Conservation (phyloP, 176 grass and related monocot genomes). For the Urochloa ruziziensis region DNA sequence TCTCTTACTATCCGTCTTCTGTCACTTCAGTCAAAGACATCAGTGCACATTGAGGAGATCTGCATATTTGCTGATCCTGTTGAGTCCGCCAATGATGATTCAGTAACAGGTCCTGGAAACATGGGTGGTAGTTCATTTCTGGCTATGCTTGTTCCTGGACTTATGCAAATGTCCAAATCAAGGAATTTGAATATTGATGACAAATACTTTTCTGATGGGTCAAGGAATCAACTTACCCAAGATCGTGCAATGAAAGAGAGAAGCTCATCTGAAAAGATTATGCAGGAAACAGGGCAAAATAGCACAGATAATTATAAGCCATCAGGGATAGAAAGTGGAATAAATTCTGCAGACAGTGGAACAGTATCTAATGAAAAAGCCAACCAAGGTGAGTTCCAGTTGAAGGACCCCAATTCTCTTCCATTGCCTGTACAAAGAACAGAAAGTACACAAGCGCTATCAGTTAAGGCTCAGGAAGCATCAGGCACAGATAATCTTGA, state of each 20-base stretch:
- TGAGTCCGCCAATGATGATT: constrained; percentile 43
- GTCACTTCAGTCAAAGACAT: constrained; percentile 79
- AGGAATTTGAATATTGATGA: constrained; percentile 54
- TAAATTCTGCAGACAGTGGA: constrained; percentile 19
- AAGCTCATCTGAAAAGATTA: constrained; percentile 12
- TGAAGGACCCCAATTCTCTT: constrained; percentile 25
- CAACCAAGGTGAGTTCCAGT: constrained; percentile 25
- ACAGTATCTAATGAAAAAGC: constrained; percentile 22
- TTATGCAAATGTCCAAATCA: constrained; percentile 77
- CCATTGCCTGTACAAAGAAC: constrained; percentile 32
- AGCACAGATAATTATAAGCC: constrained; percentile 12
- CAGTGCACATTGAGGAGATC: constrained; percentile 84
- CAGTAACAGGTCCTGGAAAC: constrained; percentile 36
- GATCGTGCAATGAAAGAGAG: constrained; percentile 1
- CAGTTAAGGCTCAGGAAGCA: constrained; percentile 15
- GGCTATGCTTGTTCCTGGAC: constrained; percentile 78
- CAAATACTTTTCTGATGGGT: constrained; percentile 44
- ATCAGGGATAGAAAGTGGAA: constrained; percentile 16
- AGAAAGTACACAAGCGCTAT: constrained; percentile 22
- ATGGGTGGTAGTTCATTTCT: constrained; percentile 67
- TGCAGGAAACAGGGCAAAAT: neutral
- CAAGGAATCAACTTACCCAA: constrained; percentile 16
- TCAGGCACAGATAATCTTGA: constrained; percentile 20
- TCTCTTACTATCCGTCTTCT: constrained; percentile 78
- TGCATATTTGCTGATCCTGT: constrained; percentile 82